phyloP scores from a whole-genome alignment of 371 early-diverging fungal genomes.

The Zychaea mexicana region DNA sequence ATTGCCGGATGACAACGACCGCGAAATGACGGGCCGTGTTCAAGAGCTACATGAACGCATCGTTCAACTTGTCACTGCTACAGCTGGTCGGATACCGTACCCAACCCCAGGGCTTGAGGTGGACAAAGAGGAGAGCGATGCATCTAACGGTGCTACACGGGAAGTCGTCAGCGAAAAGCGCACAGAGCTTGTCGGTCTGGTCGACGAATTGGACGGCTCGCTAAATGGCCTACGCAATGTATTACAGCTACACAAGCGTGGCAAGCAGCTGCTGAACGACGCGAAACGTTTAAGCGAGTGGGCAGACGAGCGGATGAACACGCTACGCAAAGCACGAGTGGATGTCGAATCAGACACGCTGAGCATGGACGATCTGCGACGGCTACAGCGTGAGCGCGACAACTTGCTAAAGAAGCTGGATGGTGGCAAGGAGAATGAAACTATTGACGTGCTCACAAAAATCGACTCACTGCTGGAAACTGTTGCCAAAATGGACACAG shows the following conservation, averaged over 20 bases:
- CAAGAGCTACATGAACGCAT: constrained; percentile 41
- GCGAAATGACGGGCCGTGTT: constrained; percentile 38
- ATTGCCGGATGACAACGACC: constrained; percentile 31
- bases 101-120: constrained; percentile 23
- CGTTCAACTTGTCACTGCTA: constrained; percentile 36
- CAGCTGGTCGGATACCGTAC: constrained; percentile 37
- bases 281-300: constrained; percentile 38
- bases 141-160: constrained; percentile 32
- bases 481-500: constrained; percentile 13
- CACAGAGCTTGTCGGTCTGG: constrained; percentile 25
- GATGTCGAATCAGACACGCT: constrained; percentile 23
- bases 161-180: constrained; percentile 28
- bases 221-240: constrained; percentile 32
- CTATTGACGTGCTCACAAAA: constrained; percentile 34
- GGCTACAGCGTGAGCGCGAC: constrained; percentile 31
- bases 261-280: constrained; percentile 36
- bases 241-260: constrained; percentile 30
- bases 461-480: constrained; percentile 32
- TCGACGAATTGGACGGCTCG: constrained; percentile 34
- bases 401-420: constrained; percentile 18
- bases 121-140: constrained; percentile 30
- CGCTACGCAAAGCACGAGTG: constrained; percentile 24
- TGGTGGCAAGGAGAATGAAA: constrained; percentile 39
- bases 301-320: constrained; percentile 38
- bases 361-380: constrained; percentile 31